These are phyloP conservation scores for Protomyces gravidus DNA, from an alignment of 1,139 yeast genomes.

Conservation along the genomic window DNA sequence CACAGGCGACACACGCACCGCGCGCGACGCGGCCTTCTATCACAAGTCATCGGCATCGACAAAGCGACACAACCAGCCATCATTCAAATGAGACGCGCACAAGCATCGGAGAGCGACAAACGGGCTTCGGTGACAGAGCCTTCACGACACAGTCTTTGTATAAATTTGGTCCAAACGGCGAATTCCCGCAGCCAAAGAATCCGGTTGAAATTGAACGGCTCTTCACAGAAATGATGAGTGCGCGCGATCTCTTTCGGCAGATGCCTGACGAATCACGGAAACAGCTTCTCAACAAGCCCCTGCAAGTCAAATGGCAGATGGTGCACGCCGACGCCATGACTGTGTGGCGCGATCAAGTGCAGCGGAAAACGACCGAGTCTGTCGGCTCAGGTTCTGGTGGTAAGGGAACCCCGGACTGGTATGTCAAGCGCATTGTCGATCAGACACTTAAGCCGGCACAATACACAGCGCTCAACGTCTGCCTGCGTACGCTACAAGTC, in stretches of 20 bases:
- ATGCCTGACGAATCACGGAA: conserved; percentile 72
- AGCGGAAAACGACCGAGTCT: conserved; percentile 39
- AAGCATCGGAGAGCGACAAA: not conserved
- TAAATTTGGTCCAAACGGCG: conserved; percentile 32
- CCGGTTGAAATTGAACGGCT: conserved; percentile 10
- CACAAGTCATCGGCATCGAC: conserved; percentile 15
- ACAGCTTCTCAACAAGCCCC: conserved; percentile 70
- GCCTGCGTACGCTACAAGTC: conserved; percentile 84
- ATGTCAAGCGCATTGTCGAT: conserved; percentile 68
- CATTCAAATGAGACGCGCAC: conserved; percentile 7
- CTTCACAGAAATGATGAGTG: conserved; percentile 58
- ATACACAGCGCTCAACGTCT: conserved; percentile 81
- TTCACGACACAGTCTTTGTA: conserved; percentile 16
- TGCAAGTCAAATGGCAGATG: conserved; percentile 85
- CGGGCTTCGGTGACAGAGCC: not conserved
- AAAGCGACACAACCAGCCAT: conserved; percentile 14
- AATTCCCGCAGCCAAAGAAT: conserved; percentile 33
- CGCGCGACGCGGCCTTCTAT: not conserved
- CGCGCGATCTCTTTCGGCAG: conserved; percentile 47
- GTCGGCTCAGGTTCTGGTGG: conserved; percentile 38
- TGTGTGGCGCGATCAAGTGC: conserved; percentile 51
- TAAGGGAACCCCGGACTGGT: conserved; percentile 61
- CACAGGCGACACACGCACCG: not conserved
- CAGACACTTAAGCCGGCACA: conserved; percentile 66
- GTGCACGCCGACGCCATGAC: conserved; percentile 81